These are phyloP conservation scores for Geosmithia putterillii DNA, from an alignment of 2,329 filamentous ascomycete species.

Conservation along the genomic window DNA sequence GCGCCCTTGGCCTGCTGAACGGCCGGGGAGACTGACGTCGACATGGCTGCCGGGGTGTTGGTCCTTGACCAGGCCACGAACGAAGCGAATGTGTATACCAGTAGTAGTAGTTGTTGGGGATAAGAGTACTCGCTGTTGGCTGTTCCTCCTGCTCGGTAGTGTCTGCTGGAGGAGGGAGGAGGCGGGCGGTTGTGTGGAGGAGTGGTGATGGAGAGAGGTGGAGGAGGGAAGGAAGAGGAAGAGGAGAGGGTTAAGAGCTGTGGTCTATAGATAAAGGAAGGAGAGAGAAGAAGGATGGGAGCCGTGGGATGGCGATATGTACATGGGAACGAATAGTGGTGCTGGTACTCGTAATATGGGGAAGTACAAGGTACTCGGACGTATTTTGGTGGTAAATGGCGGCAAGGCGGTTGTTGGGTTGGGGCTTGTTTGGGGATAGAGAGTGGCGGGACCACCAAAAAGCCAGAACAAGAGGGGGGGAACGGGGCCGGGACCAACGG, in stretches of 20 bases:
- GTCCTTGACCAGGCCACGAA: neutral
- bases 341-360: neutral
- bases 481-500: too few relatives aligned
- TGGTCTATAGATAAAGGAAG: neutral
- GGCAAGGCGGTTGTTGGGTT: conserved; percentile 1
- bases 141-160: too few relatives aligned
- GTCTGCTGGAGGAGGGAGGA: neutral
- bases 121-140: neutral
- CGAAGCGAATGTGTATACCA: neutral
- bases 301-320: neutral
- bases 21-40: conserved; percentile 25
- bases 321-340: neutral
- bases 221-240: neutral
- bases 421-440: too few relatives aligned
- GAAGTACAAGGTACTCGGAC: neutral
- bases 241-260: neutral
- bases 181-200: neutral
- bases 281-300: neutral
- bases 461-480: too few relatives aligned
- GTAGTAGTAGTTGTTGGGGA: too few relatives aligned
- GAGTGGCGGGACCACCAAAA: too few relatives aligned
- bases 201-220: neutral
- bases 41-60: conserved; percentile 9
- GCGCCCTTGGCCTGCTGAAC: conserved; percentile 21
- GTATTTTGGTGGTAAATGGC: neutral